Percentiles rank a stretch among this genome's conserved stretches.
These are phyloP conservation scores for Zygotorulaspora sp. DNA, from an alignment of 805 yeast species.

Conservation along the genomic window DNA sequence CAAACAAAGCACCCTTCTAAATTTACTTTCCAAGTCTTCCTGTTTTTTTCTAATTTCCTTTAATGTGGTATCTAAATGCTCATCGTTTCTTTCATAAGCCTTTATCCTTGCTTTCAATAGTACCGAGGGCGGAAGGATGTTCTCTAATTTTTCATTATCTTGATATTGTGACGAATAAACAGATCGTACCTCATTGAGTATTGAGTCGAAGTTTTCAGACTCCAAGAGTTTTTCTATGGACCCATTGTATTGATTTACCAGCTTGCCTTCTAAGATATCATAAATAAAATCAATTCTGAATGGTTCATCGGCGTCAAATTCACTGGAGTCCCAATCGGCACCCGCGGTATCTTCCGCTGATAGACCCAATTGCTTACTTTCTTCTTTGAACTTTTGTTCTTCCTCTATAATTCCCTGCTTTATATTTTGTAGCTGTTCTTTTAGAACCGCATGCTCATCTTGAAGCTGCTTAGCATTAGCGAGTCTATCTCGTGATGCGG, in stretches of 20 bases:
- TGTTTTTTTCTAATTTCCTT: constrained; percentile 50
- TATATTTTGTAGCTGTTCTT: constrained; percentile 53
- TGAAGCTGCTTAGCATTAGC: constrained; percentile 40
- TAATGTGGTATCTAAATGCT: constrained; percentile 49
- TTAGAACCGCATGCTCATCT: constrained; percentile 50
- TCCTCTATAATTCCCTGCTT: constrained; percentile 63
- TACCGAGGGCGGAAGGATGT: constrained; percentile 34
- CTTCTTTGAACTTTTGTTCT: constrained; percentile 48
- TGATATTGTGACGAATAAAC: constrained; percentile 11
- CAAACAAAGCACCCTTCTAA: constrained; percentile 79
- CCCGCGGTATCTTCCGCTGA: constrained; percentile 28
- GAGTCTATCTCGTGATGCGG: constrained; percentile 26
- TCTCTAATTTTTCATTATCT: constrained; percentile 16
- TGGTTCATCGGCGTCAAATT: constrained; percentile 88
- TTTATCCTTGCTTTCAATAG: constrained; percentile 71
- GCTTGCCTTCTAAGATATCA: constrained; percentile 44
- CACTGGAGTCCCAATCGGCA: constrained; percentile 43
- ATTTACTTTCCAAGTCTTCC: constrained; percentile 62
- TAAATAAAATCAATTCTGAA: constrained; percentile 63
- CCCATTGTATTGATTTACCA: constrained; percentile 33
- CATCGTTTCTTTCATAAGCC: constrained; percentile 73
- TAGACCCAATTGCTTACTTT: constrained; percentile 37
- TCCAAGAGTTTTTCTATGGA: constrained; percentile 28
- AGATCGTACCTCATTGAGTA: constrained; percentile 23
- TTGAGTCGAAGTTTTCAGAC: constrained; percentile 21